phyloP scores from a whole-genome alignment of 345 rosid genomes.

The Corchorus capsularis region DNA sequence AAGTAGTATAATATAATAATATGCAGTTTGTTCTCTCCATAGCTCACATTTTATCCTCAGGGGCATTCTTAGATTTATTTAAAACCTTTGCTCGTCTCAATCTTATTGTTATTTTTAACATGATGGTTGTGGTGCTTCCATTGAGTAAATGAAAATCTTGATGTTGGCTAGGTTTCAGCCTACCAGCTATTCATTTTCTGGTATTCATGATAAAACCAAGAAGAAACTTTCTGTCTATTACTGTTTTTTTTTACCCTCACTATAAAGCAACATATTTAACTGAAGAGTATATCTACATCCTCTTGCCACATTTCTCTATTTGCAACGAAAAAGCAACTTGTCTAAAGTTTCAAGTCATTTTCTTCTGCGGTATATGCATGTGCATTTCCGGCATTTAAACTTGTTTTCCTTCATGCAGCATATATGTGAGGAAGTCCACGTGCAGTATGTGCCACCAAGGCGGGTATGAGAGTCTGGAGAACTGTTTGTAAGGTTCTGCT shows the following conservation, averaged over 20 bases:
- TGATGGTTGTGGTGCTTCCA: neutral
- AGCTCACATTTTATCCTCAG: neutral
- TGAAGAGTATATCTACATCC: too few species aligned
- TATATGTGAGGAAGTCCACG: conserved; percentile 78
- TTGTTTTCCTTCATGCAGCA: conserved; percentile 43
- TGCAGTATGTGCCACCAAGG: conserved; percentile 77
- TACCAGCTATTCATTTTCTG: neutral
- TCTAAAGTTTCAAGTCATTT: neutral
- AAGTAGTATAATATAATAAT: neutral
- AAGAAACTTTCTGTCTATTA: neutral
- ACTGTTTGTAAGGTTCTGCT: neutral
- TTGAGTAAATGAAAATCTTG: neutral
- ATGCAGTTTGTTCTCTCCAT: neutral
- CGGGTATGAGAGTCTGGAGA: conserved; percentile 34
- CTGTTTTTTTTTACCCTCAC: neutral
- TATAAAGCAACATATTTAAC: neutral
- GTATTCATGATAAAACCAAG: neutral
- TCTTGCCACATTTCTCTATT: neutral
- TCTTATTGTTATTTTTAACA: neutral
- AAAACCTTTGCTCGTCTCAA: neutral
- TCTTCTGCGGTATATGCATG: neutral
- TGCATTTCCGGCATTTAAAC: neutral
- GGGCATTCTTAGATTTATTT: neutral
- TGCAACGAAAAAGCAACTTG: neutral
- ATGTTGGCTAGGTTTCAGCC: neutral